Evolutionary conservation across 2,329 filamentous ascomycete species (phyloP).

Genomic region (Metarhizium robertsii): DNA sequence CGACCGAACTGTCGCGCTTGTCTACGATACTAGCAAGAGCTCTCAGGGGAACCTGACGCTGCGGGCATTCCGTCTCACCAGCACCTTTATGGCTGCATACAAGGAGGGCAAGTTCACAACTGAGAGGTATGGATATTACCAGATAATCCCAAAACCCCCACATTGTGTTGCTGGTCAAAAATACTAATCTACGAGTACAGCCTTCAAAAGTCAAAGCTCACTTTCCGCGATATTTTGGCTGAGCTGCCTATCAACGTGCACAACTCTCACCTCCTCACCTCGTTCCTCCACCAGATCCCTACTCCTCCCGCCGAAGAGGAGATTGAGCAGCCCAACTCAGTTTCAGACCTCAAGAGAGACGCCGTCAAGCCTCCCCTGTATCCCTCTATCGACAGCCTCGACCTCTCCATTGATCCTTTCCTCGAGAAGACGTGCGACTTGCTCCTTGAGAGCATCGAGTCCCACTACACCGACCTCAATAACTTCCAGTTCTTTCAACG

Average conservation of each 20-base stretch:
- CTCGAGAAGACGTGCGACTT: constrained; percentile 97
- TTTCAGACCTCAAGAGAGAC: constrained; percentile 66
- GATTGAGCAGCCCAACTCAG: constrained; percentile 66
- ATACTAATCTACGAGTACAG: constrained; percentile 33
- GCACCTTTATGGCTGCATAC: constrained; percentile 78
- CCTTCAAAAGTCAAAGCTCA: constrained; percentile 87
- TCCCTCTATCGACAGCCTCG: constrained; percentile 82
- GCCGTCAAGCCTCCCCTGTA: constrained; percentile 57
- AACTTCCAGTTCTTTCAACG: constrained; percentile 97
- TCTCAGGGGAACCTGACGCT: constrained; percentile 85
- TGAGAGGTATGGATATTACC: constrained; percentile 58
- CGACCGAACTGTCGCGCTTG: constrained; percentile 76
- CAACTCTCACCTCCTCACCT: constrained; percentile 95
- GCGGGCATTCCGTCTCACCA: constrained; percentile 84
- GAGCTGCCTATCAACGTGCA: constrained; percentile 85
- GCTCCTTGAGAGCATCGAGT: constrained; percentile 91
- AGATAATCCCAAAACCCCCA: neutral
- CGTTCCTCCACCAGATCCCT: constrained; percentile 89
- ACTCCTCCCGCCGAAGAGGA: constrained; percentile 51
- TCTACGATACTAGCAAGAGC: constrained; percentile 93
- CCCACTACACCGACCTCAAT: constrained; percentile 97
- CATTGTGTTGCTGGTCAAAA: neutral
- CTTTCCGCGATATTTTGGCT: constrained; percentile 86
- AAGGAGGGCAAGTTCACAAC: constrained; percentile 98
- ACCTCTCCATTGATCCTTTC: constrained; percentile 92